phyloP scores from a whole-genome alignment of 2,329 filamentous ascomycete genomes.

The Zasmidium citrigriseum region DNA sequence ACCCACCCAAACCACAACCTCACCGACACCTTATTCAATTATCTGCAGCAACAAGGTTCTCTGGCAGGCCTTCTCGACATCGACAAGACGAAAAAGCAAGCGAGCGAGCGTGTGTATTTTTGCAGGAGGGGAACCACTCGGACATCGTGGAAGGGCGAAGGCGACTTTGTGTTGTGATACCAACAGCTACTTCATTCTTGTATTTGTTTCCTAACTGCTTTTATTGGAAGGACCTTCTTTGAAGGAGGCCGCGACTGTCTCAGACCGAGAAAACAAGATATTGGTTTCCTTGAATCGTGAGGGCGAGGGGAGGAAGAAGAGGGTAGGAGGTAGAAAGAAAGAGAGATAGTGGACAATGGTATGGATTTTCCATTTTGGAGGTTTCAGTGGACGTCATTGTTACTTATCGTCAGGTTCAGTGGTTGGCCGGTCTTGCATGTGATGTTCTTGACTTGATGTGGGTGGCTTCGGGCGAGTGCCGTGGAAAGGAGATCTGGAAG shows the following conservation, averaged over 20 bases:
- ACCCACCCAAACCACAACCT: not conserved
- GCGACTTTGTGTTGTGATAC: conserved; percentile 7
- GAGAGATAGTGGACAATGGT: not conserved
- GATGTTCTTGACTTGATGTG: too few species aligned
- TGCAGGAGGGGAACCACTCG: not conserved
- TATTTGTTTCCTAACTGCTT: not conserved
- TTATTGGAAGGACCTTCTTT: too few species aligned
- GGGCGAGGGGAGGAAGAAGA: not conserved
- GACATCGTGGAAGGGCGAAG: not conserved
- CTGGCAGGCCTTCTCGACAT: not conserved
- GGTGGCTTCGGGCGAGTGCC: too few species aligned
- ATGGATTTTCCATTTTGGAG: not conserved
- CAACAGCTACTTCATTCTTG: conserved; percentile 8
- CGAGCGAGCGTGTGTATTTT: conserved; percentile 3
- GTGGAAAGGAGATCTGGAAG: too few species aligned
- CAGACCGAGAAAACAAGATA: not conserved
- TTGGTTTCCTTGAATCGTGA: conserved; percentile 3
- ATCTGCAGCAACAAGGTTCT: not conserved
- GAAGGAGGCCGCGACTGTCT: not conserved
- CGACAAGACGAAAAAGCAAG: not conserved
- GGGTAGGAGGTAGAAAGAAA: not conserved
- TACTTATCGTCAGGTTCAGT: not conserved
- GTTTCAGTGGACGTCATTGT: too few species aligned
- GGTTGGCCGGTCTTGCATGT: not conserved
- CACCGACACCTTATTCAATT: not conserved